Percentiles rank a stretch among this genome's conserved stretches.
Conservation (phyloP, 805 yeast genomes). For the Yamadazyma phyllophila region DNA sequence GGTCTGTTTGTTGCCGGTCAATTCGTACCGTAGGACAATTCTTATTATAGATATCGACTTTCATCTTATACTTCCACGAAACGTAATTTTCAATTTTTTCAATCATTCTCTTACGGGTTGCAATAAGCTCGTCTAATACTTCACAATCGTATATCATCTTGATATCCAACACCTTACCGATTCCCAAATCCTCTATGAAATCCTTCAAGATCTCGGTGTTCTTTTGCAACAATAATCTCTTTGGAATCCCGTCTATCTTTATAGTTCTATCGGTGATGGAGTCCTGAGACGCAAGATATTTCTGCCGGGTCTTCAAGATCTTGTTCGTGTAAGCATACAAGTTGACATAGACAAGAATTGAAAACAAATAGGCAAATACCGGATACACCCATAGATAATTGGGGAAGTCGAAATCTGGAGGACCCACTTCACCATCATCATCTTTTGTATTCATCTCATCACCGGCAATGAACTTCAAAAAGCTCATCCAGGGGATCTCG, state of each 20-base stretch:
- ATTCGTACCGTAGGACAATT: slow-evolving; percentile 33
- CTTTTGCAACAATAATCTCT: slow-evolving; percentile 31
- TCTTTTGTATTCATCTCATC: neutral
- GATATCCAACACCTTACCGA: slow-evolving; percentile 53
- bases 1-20: slow-evolving; percentile 6
- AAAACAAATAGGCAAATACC: slow-evolving; percentile 54
- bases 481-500: slow-evolving; percentile 19
- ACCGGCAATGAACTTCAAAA: slow-evolving; percentile 3
- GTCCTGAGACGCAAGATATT: slow-evolving; percentile 57
- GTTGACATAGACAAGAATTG: slow-evolving; percentile 45
- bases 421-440: neutral
- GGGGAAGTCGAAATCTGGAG: slow-evolving; percentile 28
- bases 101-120: slow-evolving; percentile 29
- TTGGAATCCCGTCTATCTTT: slow-evolving; percentile 53
- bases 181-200: slow-evolving; percentile 54
- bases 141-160: slow-evolving; percentile 48
- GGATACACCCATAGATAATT: slow-evolving; percentile 52
- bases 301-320: slow-evolving; percentile 53
- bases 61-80: slow-evolving; percentile 41
- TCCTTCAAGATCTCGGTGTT: slow-evolving; percentile 42
- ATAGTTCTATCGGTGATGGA: slow-evolving; percentile 61
- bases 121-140: slow-evolving; percentile 38
- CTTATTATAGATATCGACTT: slow-evolving; percentile 37
- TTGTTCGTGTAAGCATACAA: slow-evolving; percentile 46
- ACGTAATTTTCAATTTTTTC: slow-evolving; percentile 40